These are phyloP conservation scores for Cryphonectria radicalis DNA, from an alignment of 2,329 filamentous ascomycete species.

Conservation along the genomic window DNA sequence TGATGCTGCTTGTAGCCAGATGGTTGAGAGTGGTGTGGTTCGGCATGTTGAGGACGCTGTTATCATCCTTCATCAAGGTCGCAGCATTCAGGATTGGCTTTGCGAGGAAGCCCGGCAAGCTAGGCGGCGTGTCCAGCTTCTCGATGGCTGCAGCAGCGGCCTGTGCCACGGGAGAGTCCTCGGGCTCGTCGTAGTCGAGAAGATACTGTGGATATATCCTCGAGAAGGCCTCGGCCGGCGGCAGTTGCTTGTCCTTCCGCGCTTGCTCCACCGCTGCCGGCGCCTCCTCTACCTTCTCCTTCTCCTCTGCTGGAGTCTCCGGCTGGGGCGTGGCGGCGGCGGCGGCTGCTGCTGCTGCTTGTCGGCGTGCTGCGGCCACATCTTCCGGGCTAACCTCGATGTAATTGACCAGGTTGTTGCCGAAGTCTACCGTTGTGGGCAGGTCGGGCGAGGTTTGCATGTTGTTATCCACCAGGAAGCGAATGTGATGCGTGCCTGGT, in stretches of 20 bases:
- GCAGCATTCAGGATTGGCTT: slow-evolving; percentile 94
- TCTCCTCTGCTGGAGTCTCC: slow-evolving; percentile 37
- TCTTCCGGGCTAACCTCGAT: slow-evolving; percentile 88
- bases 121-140: slow-evolving; percentile 81
- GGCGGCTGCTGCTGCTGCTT: slow-evolving; percentile 32
- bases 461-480: slow-evolving; percentile 92
- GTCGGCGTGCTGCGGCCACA: slow-evolving; percentile 45
- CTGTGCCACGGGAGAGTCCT: slow-evolving; percentile 75
- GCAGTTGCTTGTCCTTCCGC: slow-evolving; percentile 60
- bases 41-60: slow-evolving; percentile 93
- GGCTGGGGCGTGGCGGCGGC: slow-evolving; percentile 33
- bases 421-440: slow-evolving; percentile 95
- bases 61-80: slow-evolving; percentile 95
- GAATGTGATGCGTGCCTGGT: slow-evolving; percentile 93
- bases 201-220: slow-evolving; percentile 82
- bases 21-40: slow-evolving; percentile 98
- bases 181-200: slow-evolving; percentile 81
- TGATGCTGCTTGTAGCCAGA: slow-evolving; percentile 95
- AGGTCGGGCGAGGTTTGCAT: slow-evolving; percentile 88
- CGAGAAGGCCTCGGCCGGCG: slow-evolving; percentile 66
- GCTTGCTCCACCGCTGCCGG: slow-evolving; percentile 47
- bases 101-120: slow-evolving; percentile 85
- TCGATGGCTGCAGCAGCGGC: slow-evolving; percentile 75
- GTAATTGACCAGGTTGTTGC: slow-evolving; percentile 97
- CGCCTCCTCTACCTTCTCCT: slow-evolving; percentile 36